phyloP scores from a whole-genome alignment of 2,329 filamentous ascomycete species.

The Pseudogymnoascus sp. region DNA sequence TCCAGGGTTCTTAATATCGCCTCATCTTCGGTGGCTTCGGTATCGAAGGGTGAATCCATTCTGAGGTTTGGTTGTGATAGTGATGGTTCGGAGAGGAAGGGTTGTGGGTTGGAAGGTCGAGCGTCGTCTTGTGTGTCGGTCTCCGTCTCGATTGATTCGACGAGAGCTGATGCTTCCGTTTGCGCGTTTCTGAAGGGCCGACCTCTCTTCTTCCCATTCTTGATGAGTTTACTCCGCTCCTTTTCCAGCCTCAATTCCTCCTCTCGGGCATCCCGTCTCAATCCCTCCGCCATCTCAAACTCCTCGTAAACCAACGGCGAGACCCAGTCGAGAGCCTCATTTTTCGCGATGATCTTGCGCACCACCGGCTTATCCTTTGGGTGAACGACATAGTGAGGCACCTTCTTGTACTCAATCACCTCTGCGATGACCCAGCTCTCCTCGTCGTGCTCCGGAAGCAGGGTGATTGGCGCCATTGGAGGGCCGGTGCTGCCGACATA shows the following conservation, averaged over 20 bases:
- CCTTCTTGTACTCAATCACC: conserved; percentile 39
- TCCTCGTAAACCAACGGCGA: conserved; percentile 48
- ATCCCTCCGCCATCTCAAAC: conserved; percentile 39
- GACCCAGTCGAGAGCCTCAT: conserved; percentile 48
- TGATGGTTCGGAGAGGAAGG: background rate
- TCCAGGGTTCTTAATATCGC: background rate
- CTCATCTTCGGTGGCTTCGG: background rate
- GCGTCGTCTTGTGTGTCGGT: background rate
- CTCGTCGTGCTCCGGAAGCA: conserved; percentile 42
- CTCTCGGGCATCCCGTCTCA: background rate
- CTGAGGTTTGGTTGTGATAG: background rate
- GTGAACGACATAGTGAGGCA: conserved; percentile 22
- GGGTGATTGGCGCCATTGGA: conserved; percentile 37
- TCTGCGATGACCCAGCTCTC: conserved; percentile 47
- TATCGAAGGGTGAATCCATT: background rate
- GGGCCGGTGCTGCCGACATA: conserved; percentile 39
- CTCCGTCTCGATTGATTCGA: background rate
- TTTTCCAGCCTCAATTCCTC: background rate
- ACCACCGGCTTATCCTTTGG: conserved; percentile 31
- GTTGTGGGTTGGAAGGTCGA: background rate
- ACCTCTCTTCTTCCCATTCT: background rate
- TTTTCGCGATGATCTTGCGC: conserved; percentile 44
- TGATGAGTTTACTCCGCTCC: background rate
- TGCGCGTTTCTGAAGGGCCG: background rate
- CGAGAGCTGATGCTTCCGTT: background rate